Percentiles rank a stretch among this genome's conserved stretches.
These are phyloP conservation scores for Daldinia eschscholtzii DNA, from an alignment of 2,329 filamentous ascomycete species.

Conservation along the genomic window DNA sequence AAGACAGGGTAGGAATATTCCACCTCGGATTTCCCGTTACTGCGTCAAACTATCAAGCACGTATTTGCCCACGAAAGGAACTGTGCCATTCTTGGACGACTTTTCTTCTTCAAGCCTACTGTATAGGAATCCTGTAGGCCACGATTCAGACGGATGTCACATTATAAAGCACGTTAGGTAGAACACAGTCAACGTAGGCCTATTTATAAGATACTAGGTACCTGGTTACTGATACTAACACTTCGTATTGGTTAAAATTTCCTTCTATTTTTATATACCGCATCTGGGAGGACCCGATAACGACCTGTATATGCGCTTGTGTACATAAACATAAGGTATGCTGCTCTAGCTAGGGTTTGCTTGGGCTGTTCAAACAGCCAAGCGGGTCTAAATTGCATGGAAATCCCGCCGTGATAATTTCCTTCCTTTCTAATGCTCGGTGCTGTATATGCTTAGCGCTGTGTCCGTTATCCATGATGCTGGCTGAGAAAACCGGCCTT, in stretches of 20 bases:
- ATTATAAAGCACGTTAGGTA: neutral
- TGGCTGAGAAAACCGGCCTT: neutral
- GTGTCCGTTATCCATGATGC: constrained; percentile 10
- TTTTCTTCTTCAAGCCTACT: neutral
- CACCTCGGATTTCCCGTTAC: neutral
- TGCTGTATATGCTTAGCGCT: neutral
- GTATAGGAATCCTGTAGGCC: neutral
- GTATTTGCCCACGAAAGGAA: neutral
- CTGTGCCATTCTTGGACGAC: neutral
- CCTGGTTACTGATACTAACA: too few species aligned
- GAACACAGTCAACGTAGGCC: neutral
- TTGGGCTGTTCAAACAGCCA: neutral
- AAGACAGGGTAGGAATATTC: neutral
- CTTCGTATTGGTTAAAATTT: neutral
- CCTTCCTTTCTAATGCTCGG: constrained; percentile 10
- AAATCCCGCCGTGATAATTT: neutral
- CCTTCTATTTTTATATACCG: constrained; percentile 3
- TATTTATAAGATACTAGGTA: too few species aligned
- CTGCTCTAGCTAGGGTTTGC: constrained; percentile 5
- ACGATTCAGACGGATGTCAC: neutral
- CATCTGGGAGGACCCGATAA: neutral
- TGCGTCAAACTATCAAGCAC: neutral
- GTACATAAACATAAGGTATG: constrained; percentile 15
- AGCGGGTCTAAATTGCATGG: constrained; percentile 13
- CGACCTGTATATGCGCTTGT: constrained; percentile 6